Conservation (phyloP, 176 grass and related monocot genomes). For the Bonia amplexicaulis region DNA sequence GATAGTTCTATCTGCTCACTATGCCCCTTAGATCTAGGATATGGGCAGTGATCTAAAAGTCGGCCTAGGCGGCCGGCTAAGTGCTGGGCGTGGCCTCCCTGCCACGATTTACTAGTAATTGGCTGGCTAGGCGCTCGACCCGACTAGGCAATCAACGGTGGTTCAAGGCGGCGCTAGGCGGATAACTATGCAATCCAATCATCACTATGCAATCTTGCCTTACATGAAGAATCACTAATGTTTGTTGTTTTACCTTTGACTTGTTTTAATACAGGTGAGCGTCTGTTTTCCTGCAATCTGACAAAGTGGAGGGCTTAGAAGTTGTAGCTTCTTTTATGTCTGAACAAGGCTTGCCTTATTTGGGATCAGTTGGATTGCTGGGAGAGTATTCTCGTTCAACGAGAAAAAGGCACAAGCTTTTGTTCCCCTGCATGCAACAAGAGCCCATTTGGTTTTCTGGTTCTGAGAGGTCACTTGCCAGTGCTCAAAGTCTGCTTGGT, state of each 20-base stretch:
- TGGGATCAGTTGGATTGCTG: constrained; percentile 49
- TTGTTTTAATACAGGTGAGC: constrained; percentile 19
- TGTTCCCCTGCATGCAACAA: constrained; percentile 40
- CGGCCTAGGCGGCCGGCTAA: too few relatives aligned
- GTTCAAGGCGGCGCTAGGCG: too few relatives aligned
- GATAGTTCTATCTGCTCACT: neutral
- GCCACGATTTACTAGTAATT: too few relatives aligned
- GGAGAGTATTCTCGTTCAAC: constrained; percentile 49
- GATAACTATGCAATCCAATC: neutral
- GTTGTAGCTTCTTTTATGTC: constrained; percentile 59
- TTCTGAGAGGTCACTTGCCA: constrained; percentile 1
- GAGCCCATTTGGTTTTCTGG: constrained; percentile 21
- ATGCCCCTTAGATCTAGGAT: neutral
- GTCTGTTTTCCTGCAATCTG: constrained; percentile 19
- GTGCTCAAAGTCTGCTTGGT: neutral
- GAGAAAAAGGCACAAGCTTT: constrained; percentile 41
- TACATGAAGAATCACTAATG: neutral
- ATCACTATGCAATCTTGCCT: neutral
- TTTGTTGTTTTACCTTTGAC: neutral
- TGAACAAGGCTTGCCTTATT: constrained; percentile 44
- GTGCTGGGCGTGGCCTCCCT: too few relatives aligned
- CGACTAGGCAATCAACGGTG: too few relatives aligned
- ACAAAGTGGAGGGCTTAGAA: constrained; percentile 41
- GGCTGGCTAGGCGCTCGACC: too few relatives aligned
- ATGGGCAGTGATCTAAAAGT: neutral